A percentile compares a stretch with the other conserved stretches of the same genome.
Conservation (phyloP, 257 asterid species). For the Scutellaria baicalensis region DNA sequence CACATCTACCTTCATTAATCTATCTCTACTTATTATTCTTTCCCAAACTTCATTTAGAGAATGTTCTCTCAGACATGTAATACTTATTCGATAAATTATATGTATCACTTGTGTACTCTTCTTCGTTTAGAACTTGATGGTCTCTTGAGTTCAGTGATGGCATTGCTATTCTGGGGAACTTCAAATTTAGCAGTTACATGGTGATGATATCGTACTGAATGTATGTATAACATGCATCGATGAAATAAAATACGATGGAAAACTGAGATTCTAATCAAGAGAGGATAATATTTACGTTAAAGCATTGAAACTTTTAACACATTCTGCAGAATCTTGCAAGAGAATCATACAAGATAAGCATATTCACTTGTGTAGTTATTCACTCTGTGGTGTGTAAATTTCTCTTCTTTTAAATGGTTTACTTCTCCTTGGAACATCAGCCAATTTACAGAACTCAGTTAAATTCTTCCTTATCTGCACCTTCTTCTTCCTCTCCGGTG, state of each 20-base stretch:
- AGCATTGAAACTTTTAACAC: not conserved
- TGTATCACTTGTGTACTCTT: not conserved
- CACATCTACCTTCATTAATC: not conserved
- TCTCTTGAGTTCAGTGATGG: not conserved
- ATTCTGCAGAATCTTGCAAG: not conserved
- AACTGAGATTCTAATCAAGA: too few species aligned
- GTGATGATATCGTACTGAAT: too few species aligned
- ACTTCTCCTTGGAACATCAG: slow-evolving; percentile 65
- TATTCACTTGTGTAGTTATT: slow-evolving; percentile 16
- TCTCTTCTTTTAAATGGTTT: slow-evolving; percentile 44
- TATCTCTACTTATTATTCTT: not conserved
- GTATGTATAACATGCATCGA: too few species aligned
- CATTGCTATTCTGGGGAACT: not conserved
- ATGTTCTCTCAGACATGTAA: not conserved
- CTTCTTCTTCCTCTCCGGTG: slow-evolving; percentile 49
- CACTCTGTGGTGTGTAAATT: slow-evolving; percentile 22
- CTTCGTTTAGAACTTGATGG: not conserved
- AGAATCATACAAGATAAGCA: not conserved
- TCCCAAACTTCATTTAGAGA: not conserved
- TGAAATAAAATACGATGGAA: too few species aligned
- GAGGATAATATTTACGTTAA: too few species aligned
- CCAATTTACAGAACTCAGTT: slow-evolving; percentile 47
- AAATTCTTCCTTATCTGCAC: slow-evolving; percentile 37
- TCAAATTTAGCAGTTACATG: not conserved
- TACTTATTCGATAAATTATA: not conserved